Percentiles rank a stretch among this genome's conserved stretches.
Evolutionary conservation across 1,284 basidiomycete species (phyloP).

Genomic region (Heimioporus retisporus): DNA sequence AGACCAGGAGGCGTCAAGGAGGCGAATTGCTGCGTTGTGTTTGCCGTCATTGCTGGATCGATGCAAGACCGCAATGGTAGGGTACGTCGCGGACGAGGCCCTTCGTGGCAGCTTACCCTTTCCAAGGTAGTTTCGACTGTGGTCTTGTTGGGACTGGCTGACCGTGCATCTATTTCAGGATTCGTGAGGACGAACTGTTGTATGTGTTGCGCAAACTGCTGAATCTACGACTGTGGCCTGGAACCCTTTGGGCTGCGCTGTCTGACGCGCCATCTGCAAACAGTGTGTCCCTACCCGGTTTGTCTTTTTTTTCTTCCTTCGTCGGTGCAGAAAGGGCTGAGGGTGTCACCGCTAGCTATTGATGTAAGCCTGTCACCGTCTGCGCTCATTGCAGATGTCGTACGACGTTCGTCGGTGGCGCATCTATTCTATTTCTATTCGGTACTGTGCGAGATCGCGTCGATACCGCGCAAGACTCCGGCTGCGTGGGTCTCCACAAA

Average conservation of each 20-base stretch:
- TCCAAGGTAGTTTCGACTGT: slow-evolving; percentile 64
- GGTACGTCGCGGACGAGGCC: slow-evolving; percentile 86
- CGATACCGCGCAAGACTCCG: slow-evolving; percentile 72
- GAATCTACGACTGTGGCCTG: slow-evolving; percentile 75
- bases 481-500: slow-evolving; percentile 65
- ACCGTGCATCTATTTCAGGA: slow-evolving; percentile 53
- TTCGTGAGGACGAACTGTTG: slow-evolving; percentile 90
- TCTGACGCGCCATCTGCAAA: slow-evolving; percentile 70
- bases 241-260: slow-evolving; percentile 79
- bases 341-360: slow-evolving; percentile 40
- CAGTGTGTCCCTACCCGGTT: slow-evolving; percentile 65
- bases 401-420: slow-evolving; percentile 77
- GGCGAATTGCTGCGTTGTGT: slow-evolving; percentile 76
- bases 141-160: not conserved
- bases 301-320: slow-evolving; percentile 26
- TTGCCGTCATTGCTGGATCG: slow-evolving; percentile 80
- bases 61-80: slow-evolving; percentile 73
- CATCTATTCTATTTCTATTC: slow-evolving; percentile 91
- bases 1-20: slow-evolving; percentile 71
- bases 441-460: slow-evolving; percentile 81
- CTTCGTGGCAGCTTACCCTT: slow-evolving; percentile 89
- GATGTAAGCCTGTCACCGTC: slow-evolving; percentile 58
- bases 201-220: slow-evolving; percentile 87
- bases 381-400: slow-evolving; percentile 70
- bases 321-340: not conserved